phyloP scores from a whole-genome alignment of 495 filamentous ascomycete species.

The Xylaria cubensis region DNA sequence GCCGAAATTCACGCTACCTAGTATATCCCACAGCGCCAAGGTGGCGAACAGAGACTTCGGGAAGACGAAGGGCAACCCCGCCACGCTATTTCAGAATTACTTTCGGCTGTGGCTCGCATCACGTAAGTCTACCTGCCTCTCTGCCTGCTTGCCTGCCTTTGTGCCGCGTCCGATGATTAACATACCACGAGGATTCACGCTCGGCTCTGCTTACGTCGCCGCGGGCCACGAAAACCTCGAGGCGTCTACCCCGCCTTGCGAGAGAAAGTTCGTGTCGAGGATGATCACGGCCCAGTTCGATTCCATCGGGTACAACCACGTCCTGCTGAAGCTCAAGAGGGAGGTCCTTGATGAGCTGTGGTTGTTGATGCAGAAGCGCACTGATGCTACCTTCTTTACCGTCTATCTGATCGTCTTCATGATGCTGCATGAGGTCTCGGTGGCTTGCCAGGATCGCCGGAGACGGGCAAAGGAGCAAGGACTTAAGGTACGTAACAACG shows the following conservation, averaged over 20 bases:
- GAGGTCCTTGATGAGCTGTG: slow-evolving; percentile 42
- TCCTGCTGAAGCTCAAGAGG: slow-evolving; percentile 42
- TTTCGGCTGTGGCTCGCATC: slow-evolving; percentile 52
- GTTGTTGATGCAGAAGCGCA: slow-evolving; percentile 40
- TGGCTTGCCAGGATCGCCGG: slow-evolving; percentile 38
- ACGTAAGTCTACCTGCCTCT: slow-evolving; percentile 40
- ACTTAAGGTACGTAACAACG: slow-evolving; percentile 26
- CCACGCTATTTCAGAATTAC: slow-evolving; percentile 38
- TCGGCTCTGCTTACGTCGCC: slow-evolving; percentile 48
- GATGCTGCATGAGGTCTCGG: slow-evolving; percentile 41
- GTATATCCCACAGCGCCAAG: slow-evolving; percentile 15
- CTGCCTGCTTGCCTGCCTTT: neutral
- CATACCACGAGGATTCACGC: slow-evolving; percentile 38
- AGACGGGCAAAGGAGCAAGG: slow-evolving; percentile 40
- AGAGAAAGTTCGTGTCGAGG: slow-evolving; percentile 44
- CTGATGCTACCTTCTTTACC: slow-evolving; percentile 46
- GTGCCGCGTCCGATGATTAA: neutral
- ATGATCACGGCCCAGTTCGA: slow-evolving; percentile 59
- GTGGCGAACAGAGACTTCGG: slow-evolving; percentile 12
- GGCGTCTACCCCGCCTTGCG: slow-evolving; percentile 8
- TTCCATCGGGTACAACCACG: slow-evolving; percentile 46
- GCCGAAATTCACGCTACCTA: neutral
- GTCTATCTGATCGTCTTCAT: slow-evolving; percentile 52
- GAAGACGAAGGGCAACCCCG: slow-evolving; percentile 19
- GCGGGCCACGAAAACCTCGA: slow-evolving; percentile 43